Conservation (phyloP, 1,284 basidiomycete genomes). For the Sporisorium reilianum region DNA sequence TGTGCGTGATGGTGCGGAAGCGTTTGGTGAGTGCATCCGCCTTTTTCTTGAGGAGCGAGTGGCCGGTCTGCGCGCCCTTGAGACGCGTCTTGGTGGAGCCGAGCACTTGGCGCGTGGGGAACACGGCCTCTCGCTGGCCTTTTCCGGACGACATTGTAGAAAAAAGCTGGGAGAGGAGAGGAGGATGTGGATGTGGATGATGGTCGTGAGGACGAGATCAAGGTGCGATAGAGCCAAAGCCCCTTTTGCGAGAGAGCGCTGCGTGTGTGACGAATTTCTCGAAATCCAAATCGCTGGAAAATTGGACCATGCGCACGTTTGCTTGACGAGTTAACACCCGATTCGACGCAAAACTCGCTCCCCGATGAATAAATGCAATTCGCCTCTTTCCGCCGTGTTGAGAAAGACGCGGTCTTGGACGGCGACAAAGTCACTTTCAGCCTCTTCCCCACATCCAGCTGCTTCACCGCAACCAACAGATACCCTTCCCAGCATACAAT, state of each 20-base stretch:
- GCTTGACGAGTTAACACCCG: background rate
- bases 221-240: background rate
- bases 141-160: slow-evolving; percentile 81
- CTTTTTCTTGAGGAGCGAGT: slow-evolving; percentile 96
- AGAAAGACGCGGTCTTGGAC: background rate
- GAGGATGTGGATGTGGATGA: background rate
- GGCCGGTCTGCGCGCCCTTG: slow-evolving; percentile 96
- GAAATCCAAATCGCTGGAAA: background rate
- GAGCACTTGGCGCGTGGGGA: slow-evolving; percentile 77
- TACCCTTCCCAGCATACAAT: too few species aligned
- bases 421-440: background rate
- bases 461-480: too few species aligned
- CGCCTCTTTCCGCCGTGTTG: slow-evolving; percentile 4
- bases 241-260: background rate
- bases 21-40: slow-evolving; percentile 93
- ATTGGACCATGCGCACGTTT: background rate
- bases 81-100: slow-evolving; percentile 92
- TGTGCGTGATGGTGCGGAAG: slow-evolving; percentile 76
- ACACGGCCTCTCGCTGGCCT: slow-evolving; percentile 88
- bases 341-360: background rate
- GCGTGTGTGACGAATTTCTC: slow-evolving; percentile 6
- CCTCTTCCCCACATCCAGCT: slow-evolving; percentile 3
- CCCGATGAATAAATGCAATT: background rate
- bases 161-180: background rate
- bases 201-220: background rate